These are phyloP conservation scores for Rhodotorula sp. DNA, from an alignment of 1,284 basidiomycete genomes.

Conservation along the genomic window DNA sequence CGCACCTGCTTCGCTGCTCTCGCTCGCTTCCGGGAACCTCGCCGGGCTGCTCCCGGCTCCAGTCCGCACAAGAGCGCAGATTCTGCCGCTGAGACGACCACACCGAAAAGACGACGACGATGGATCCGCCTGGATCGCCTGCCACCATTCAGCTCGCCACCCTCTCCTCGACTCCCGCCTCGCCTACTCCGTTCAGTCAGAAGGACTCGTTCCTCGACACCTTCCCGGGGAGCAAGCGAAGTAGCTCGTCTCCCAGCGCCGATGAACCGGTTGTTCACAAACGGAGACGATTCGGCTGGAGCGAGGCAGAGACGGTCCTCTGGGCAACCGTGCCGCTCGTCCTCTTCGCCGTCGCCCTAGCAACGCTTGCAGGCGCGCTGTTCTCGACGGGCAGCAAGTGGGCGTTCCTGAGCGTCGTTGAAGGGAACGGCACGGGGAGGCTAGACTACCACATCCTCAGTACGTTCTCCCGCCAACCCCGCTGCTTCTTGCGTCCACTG, in stretches of 20 bases:
- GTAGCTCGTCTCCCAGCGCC: too few species aligned
- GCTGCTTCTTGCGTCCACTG: not conserved
- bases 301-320: slow-evolving; percentile 1
- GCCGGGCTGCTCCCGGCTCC: too few species aligned
- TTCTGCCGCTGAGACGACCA: too few species aligned
- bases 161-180: not conserved
- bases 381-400: not conserved
- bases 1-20: not conserved
- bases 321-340: slow-evolving; percentile 27
- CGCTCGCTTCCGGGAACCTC: too few species aligned
- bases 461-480: not conserved
- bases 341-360: slow-evolving; percentile 9
- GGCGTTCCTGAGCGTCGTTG: slow-evolving; percentile 17
- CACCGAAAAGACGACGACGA: too few species aligned
- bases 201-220: slow-evolving; percentile 24
- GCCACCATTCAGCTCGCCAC: not conserved
- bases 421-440: slow-evolving; percentile 18
- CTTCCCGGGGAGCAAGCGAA: not conserved
- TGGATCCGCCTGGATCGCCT: too few species aligned
- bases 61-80: too few species aligned
- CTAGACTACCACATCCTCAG: slow-evolving; percentile 30
- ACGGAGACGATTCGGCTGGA: not conserved
- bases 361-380: slow-evolving; percentile 6
- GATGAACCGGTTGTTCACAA: not conserved
- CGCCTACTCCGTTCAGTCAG: not conserved